Conservation (phyloP, 2,329 filamentous ascomycete species). For the Ambrosiella cleistominuta region DNA sequence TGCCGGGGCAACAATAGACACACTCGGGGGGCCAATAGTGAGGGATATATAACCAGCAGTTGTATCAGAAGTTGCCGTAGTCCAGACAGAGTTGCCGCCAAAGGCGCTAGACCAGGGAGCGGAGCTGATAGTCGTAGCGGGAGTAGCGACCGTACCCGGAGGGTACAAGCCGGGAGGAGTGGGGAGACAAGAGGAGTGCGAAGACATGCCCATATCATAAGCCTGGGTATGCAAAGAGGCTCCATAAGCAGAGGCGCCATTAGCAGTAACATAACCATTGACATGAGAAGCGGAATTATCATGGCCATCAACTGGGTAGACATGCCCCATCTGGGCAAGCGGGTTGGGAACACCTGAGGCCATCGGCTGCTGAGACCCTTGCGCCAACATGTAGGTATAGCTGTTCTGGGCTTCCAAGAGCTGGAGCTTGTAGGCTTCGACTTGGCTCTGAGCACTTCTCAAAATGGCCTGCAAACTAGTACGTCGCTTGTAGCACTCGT, state of each 20-base stretch:
- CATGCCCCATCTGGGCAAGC: neutral
- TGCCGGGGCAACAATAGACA: neutral
- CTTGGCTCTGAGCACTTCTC: neutral
- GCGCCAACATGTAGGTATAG: neutral
- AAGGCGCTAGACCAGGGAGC: constrained; percentile 21
- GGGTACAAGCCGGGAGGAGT: neutral
- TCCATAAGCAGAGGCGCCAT: neutral
- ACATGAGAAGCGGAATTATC: neutral
- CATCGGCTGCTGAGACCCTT: neutral
- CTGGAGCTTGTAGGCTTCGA: neutral
- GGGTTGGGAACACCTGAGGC: neutral
- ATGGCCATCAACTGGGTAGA: neutral
- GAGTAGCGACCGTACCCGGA: neutral
- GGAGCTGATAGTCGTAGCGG: neutral
- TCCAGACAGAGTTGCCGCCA: neutral
- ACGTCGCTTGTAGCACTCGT: neutral
- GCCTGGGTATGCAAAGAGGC: no score
- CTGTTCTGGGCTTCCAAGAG: neutral
- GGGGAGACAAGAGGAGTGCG: neutral
- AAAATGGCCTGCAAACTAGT: neutral
- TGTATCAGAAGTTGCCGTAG: constrained; percentile 17
- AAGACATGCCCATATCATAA: neutral
- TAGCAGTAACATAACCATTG: neutral
- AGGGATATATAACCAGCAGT: constrained; percentile 22
- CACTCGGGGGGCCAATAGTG: neutral